Percentiles rank a stretch among this genome's conserved stretches.
Evolutionary conservation across 345 rosid species (phyloP).

Genomic region (Boechera stricta): DNA sequence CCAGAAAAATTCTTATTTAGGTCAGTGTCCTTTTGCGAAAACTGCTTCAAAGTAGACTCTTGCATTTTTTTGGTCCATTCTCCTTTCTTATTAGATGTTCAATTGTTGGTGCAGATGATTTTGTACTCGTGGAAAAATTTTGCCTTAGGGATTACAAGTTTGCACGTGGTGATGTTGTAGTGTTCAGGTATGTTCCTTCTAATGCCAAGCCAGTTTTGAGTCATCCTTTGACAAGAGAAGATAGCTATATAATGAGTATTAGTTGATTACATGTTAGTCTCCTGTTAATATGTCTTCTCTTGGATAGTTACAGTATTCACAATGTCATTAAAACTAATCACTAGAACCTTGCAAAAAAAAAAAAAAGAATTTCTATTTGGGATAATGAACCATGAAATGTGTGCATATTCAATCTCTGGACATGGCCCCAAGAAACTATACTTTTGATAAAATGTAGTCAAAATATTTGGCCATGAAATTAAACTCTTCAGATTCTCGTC

Average conservation of each 20-base stretch:
- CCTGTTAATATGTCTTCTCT: background rate
- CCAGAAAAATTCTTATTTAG: constrained; percentile 40
- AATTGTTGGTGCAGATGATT: constrained; percentile 72
- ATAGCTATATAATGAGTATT: constrained; percentile 1
- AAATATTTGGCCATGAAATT: constrained; percentile 11
- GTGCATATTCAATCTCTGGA: background rate
- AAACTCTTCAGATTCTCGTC: constrained; percentile 2
- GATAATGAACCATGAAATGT: background rate
- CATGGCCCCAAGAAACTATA: background rate
- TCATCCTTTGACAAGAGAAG: constrained; percentile 17
- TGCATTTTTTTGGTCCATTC: constrained; percentile 12
- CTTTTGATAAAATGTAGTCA: background rate
- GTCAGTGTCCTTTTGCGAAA: constrained; percentile 17
- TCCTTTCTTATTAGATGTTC: constrained; percentile 29
- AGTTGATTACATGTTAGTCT: constrained; percentile 14
- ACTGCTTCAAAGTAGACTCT: constrained; percentile 9
- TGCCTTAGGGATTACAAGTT: constrained; percentile 80
- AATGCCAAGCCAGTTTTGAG: constrained; percentile 10
- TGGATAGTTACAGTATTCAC: background rate
- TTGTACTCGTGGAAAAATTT: constrained; percentile 75
- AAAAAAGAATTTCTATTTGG: background rate
- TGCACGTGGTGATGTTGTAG: constrained; percentile 77
- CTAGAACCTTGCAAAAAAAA: background rate
- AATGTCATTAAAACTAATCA: constrained; percentile 2
- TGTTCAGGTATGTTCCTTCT: constrained; percentile 64